Conservation (phyloP, 208 protist species). For the Trypanosoma cruzi region DNA sequence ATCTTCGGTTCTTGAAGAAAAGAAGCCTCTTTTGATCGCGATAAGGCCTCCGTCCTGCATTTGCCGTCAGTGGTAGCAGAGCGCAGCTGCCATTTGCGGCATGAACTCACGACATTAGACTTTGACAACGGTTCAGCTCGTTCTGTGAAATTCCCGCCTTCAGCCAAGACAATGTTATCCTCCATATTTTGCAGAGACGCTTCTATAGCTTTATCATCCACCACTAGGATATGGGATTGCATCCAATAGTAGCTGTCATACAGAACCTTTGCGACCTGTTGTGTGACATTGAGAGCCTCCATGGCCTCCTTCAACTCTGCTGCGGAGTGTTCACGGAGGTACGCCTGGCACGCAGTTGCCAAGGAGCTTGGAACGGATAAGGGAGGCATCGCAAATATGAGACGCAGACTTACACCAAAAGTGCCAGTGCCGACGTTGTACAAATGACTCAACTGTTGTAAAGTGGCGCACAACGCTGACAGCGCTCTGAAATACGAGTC, state of each 20-base stretch:
- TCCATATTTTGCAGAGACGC: background rate
- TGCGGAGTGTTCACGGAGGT: conserved; percentile 24
- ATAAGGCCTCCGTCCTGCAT: background rate
- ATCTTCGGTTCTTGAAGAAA: background rate
- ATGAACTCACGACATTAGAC: background rate
- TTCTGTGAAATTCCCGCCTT: background rate
- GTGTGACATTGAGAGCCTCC: conserved; percentile 12
- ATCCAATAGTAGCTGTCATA: conserved; percentile 35
- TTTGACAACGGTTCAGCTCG: background rate
- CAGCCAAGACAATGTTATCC: background rate
- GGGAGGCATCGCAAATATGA: conserved; percentile 31
- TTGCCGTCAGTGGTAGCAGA: background rate
- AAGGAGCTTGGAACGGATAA: conserved; percentile 18
- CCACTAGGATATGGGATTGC: conserved; percentile 31
- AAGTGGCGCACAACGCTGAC: conserved; percentile 23
- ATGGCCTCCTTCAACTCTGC: conserved; percentile 29
- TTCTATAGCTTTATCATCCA: background rate
- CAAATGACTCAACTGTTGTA: conserved; percentile 31
- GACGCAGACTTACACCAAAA: conserved; percentile 30
- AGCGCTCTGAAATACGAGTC: conserved; percentile 11
- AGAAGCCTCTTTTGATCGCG: background rate
- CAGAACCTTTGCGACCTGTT: conserved; percentile 19
- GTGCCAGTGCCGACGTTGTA: conserved; percentile 34
- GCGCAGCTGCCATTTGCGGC: background rate
- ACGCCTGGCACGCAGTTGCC: conserved; percentile 6